A percentile compares a stretch with the other conserved stretches of the same genome.
These are phyloP conservation scores for Sordariomycetes sp. DNA, from an alignment of 2,329 filamentous ascomycete species.

Conservation along the genomic window DNA sequence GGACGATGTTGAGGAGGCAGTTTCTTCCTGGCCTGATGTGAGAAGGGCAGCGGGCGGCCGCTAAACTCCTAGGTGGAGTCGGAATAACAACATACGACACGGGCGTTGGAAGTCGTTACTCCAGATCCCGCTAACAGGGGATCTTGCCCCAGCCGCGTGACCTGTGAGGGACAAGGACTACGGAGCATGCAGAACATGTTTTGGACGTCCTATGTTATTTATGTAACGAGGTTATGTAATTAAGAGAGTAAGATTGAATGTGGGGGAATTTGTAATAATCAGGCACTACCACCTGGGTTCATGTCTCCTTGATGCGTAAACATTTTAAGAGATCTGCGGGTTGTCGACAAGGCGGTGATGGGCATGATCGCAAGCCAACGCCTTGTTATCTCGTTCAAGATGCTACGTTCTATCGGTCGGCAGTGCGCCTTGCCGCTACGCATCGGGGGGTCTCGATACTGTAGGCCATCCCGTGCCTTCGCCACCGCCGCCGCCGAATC, in stretches of 20 bases:
- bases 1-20: constrained; percentile 83
- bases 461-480: background rate
- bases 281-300: background rate
- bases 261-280: background rate
- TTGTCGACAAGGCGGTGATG: background rate
- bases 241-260: background rate
- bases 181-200: background rate
- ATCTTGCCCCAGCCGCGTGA: background rate
- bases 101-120: background rate
- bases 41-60: constrained; percentile 30
- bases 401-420: background rate
- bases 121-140: background rate
- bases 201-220: background rate
- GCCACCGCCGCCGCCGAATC: background rate
- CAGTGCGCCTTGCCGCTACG: background rate
- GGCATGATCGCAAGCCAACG: background rate
- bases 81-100: background rate
- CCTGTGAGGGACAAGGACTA: background rate
- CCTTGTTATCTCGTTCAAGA: background rate
- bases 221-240: background rate
- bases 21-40: constrained; percentile 64
- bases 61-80: constrained; percentile 5
- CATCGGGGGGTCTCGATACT: constrained; percentile 1
- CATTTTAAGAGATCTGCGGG: background rate
- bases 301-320: background rate